phyloP scores from a whole-genome alignment of 495 filamentous ascomycete species.

The Clohesyomyces aquaticus region DNA sequence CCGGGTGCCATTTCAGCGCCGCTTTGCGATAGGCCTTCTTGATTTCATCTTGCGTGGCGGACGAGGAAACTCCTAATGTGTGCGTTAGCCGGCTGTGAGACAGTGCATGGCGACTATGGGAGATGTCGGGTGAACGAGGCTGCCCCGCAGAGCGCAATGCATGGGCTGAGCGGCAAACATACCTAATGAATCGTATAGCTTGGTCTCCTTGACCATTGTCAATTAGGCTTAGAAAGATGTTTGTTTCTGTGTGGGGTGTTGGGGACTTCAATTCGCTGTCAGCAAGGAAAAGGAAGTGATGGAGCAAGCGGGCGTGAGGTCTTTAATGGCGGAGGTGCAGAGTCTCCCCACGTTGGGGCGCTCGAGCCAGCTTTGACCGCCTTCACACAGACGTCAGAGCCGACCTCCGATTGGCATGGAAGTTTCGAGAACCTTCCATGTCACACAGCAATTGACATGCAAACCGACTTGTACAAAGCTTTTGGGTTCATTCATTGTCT shows the following conservation, averaged over 20 bases:
- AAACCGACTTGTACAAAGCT: neutral
- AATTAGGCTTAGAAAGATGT: conserved; percentile 7
- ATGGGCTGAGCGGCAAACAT: conserved; percentile 24
- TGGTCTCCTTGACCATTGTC: conserved; percentile 50
- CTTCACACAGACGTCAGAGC: conserved; percentile 29
- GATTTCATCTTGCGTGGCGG: conserved; percentile 87
- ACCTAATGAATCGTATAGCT: conserved; percentile 51
- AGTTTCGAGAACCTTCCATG: conserved; percentile 33
- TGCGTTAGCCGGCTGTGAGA: neutral
- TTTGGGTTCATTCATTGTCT: neutral
- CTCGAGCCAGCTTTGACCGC: conserved; percentile 22
- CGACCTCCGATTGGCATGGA: conserved; percentile 17
- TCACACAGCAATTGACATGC: conserved; percentile 4
- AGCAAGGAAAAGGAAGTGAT: neutral
- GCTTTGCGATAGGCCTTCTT: conserved; percentile 84
- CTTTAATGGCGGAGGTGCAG: conserved; percentile 19
- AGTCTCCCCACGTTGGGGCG: conserved; percentile 20
- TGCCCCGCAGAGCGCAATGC: conserved; percentile 4
- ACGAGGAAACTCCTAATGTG: conserved; percentile 64
- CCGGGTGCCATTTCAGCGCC: conserved; percentile 91
- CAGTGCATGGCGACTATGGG: conserved; percentile 1
- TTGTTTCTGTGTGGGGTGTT: neutral
- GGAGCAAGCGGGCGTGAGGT: conserved; percentile 2
- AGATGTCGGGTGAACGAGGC: neutral
- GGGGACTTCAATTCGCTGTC: neutral